These are phyloP conservation scores for Colletotrichum sublineola DNA, from an alignment of 2,329 filamentous ascomycete species.

Conservation along the genomic window DNA sequence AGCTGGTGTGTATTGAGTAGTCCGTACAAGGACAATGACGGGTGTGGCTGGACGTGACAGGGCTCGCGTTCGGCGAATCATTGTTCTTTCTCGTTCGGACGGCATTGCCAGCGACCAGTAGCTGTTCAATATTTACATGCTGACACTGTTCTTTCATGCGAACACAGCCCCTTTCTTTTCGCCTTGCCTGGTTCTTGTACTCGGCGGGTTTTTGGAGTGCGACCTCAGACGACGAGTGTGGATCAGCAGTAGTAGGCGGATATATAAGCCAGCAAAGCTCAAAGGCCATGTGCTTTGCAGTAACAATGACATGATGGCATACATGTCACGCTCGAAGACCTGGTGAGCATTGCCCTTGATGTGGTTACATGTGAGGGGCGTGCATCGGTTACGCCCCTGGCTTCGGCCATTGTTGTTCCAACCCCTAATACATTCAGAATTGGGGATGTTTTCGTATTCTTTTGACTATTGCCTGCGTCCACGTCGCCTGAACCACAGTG, in stretches of 20 bases:
- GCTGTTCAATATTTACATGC: not conserved
- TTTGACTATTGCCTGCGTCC: accelerated
- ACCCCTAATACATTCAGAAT: not conserved
- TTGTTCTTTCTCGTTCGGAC: too few species aligned
- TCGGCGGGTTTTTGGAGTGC: not conserved
- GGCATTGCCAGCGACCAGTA: too few species aligned
- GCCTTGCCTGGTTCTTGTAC: not conserved
- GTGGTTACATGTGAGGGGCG: not conserved
- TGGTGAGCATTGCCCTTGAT: not conserved
- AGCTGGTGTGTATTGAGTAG: not conserved
- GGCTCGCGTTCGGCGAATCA: not conserved
- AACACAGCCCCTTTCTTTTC: not conserved
- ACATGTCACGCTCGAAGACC: not conserved
- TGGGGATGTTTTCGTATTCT: not conserved
- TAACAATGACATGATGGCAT: not conserved
- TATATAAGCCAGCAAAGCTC: not conserved
- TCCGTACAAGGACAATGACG: not conserved
- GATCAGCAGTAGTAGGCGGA: not conserved
- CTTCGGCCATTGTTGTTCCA: not conserved
- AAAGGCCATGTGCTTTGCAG: not conserved
- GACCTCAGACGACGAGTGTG: not conserved
- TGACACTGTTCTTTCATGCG: not conserved
- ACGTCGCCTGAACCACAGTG: not conserved
- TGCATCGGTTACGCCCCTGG: not conserved
- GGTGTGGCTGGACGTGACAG: not conserved